Conservation (phyloP, 441 rosid species). For the Erysimum pusillum region DNA sequence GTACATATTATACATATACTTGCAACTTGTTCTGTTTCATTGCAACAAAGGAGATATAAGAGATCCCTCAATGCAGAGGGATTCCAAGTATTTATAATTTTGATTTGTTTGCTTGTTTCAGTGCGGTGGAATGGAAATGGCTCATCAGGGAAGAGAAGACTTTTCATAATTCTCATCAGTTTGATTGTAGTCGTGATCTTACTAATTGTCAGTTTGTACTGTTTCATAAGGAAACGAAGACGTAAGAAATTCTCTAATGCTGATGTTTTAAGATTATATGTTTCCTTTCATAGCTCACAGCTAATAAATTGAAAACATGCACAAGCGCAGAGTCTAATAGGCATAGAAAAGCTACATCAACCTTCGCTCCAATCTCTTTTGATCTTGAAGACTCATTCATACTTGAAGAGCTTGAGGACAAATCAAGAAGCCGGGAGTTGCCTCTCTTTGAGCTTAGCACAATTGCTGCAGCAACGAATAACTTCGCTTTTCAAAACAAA, state of each 20-base stretch:
- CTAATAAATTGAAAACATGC: constrained; percentile 20
- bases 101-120: constrained; percentile 28
- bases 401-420: constrained; percentile 45
- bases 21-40: constrained; percentile 22
- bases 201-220: constrained; percentile 28
- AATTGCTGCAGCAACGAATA: constrained; percentile 49
- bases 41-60: background rate
- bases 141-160: constrained; percentile 43
- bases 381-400: constrained; percentile 43
- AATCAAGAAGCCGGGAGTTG: constrained; percentile 46
- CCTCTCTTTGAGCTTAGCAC: constrained; percentile 53
- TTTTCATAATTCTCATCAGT: constrained; percentile 23
- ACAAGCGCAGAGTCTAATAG: constrained; percentile 35
- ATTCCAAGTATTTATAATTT: background rate
- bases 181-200: constrained; percentile 29
- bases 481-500: constrained; percentile 52
- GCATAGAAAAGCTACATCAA: constrained; percentile 3
- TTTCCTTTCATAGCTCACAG: constrained; percentile 16
- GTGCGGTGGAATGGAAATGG: constrained; percentile 45
- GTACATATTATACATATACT: constrained; percentile 50
- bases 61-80: background rate
- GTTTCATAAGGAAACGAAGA: constrained; percentile 43
- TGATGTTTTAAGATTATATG: background rate
- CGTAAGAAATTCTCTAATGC: constrained; percentile 39
- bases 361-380: constrained; percentile 33